These are phyloP conservation scores for Pythium rishiriense DNA, from an alignment of 352 stramenopile species.

Conservation along the genomic window DNA sequence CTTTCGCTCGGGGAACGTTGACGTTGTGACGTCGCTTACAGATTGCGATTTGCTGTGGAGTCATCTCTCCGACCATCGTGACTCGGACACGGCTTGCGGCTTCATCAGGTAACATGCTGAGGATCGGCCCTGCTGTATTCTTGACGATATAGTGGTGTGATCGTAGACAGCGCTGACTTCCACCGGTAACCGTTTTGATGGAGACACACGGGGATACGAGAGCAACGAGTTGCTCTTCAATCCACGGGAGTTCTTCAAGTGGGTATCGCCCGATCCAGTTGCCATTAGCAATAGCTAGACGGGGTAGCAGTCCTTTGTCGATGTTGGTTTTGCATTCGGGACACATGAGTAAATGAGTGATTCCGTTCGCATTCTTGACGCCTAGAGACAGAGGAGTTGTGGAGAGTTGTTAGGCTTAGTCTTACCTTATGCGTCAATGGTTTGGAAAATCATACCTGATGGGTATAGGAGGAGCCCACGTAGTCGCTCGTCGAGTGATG, in stretches of 20 bases:
- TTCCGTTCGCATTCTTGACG: neutral
- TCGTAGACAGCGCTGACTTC: conserved; percentile 8
- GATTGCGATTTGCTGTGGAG: conserved; percentile 3
- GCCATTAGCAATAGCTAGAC: conserved; percentile 15
- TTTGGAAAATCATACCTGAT: neutral
- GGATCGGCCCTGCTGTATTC: conserved; percentile 18
- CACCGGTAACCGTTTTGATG: conserved; percentile 16
- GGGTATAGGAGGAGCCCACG: conserved; percentile 4
- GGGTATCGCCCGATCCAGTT: conserved; percentile 10
- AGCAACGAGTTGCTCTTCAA: conserved; percentile 16
- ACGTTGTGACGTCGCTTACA: conserved; percentile 7
- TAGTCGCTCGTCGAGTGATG: neutral
- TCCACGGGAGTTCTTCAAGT: neutral
- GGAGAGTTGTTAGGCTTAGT: neutral
- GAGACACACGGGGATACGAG: conserved; percentile 14
- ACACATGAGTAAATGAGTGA: neutral
- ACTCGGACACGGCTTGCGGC: neutral
- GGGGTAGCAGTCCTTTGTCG: neutral
- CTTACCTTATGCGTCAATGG: neutral
- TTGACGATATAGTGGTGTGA: conserved; percentile 28
- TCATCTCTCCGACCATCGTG: conserved; percentile 17
- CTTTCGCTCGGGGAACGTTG: neutral
- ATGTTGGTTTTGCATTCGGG: neutral
- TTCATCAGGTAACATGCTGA: conserved; percentile 13
- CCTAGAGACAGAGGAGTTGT: neutral